Conservation (phyloP, 108 stramenopile genomes). For the Skeletonema tropicum region DNA sequence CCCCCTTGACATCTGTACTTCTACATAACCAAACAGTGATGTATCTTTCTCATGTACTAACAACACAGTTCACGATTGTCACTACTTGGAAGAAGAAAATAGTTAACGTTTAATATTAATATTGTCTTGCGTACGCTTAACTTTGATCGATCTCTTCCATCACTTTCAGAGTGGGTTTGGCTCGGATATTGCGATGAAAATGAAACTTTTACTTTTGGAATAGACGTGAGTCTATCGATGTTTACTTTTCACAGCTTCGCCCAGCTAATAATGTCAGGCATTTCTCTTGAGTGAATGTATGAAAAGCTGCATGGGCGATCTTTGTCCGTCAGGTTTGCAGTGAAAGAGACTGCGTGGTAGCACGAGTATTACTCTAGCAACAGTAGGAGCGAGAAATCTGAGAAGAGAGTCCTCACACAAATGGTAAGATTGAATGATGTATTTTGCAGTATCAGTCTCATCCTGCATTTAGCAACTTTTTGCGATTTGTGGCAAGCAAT, state of each 20-base stretch:
- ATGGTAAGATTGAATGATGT: neutral
- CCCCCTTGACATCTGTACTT: no score
- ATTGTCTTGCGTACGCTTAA: neutral
- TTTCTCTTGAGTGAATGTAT: constrained; percentile 38
- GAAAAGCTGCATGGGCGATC: constrained; percentile 25
- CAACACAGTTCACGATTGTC: no score
- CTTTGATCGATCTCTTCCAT: neutral
- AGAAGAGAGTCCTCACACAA: neutral
- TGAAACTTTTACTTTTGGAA: constrained; percentile 49
- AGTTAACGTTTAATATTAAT: no score
- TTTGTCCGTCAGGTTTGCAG: constrained; percentile 1
- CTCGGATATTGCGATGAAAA: constrained; percentile 59
- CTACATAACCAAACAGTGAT: no score
- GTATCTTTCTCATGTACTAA: no score
- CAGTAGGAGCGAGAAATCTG: neutral
- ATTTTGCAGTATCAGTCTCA: no score
- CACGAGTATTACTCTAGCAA: neutral
- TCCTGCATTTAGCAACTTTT: no score
- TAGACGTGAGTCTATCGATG: constrained; percentile 9
- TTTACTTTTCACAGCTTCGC: no score
- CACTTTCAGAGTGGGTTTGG: constrained; percentile 19
- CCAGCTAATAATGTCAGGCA: no score
- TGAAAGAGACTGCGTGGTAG: no score
- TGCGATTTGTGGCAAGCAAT: neutral
- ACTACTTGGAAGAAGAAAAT: no score